phyloP scores from a whole-genome alignment of 1,284 basidiomycete genomes.

The Athelia sp. region DNA sequence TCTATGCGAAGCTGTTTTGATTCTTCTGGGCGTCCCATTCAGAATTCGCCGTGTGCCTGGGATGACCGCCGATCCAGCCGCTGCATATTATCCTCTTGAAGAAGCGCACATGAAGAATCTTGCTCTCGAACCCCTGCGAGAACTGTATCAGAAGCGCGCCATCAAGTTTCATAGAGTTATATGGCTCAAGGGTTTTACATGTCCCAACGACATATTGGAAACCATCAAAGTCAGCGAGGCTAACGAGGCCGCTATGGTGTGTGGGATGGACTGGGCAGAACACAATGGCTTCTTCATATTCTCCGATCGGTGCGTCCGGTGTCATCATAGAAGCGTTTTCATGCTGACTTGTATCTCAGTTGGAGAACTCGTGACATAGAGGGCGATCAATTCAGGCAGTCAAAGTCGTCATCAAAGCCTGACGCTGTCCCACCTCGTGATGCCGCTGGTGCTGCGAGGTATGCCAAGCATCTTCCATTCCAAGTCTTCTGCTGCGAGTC shows the following conservation, averaged over 20 bases:
- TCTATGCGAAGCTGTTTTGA: constrained; percentile 88
- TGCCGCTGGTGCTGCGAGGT: constrained; percentile 71
- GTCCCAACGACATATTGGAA: constrained; percentile 93
- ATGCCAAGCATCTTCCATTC: constrained; percentile 88
- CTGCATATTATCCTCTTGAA: constrained; percentile 90
- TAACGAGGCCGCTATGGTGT: constrained; percentile 94
- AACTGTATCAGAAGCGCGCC: constrained; percentile 69
- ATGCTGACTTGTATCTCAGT: constrained; percentile 30
- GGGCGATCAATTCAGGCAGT: constrained; percentile 93
- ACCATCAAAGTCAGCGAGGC: constrained; percentile 84
- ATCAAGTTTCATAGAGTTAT: constrained; percentile 87
- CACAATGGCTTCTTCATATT: constrained; percentile 95
- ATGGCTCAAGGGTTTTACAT: constrained; percentile 97
- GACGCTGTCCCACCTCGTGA: constrained; percentile 90
- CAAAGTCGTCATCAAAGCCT: constrained; percentile 87
- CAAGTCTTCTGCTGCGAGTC: constrained; percentile 97
- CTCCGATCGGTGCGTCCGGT: constrained; percentile 72
- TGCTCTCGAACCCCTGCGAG: constrained; percentile 84
- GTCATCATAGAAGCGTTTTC: not conserved
- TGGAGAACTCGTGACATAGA: constrained; percentile 95
- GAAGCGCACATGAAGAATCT: constrained; percentile 91
- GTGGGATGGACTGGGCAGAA: constrained; percentile 98
- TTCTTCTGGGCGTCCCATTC: constrained; percentile 86
- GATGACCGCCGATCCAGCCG: constrained; percentile 82
- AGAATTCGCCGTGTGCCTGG: constrained; percentile 82